Evolutionary conservation across 2,329 filamentous ascomycete species (phyloP).

Genomic region (Fusarium xyrophilum): DNA sequence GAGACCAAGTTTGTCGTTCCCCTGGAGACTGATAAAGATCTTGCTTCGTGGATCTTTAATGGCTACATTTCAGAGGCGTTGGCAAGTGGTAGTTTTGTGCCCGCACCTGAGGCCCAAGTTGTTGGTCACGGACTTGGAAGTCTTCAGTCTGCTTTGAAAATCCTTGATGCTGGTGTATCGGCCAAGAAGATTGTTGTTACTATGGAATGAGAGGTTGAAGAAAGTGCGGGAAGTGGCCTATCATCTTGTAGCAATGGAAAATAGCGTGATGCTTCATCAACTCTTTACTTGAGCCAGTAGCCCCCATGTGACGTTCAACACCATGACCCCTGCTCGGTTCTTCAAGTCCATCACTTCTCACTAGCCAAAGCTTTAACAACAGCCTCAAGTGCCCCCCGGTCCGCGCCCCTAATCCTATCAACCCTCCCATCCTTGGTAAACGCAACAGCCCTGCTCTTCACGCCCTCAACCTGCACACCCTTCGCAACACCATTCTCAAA

Average conservation of each 20-base stretch:
- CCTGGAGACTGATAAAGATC: background rate
- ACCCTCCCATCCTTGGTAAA: constrained; percentile 40
- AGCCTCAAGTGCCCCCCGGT: constrained; percentile 40
- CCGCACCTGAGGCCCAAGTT: background rate
- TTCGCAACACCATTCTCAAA: constrained; percentile 73
- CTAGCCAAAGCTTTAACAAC: constrained; percentile 39
- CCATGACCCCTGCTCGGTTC: background rate
- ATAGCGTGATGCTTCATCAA: background rate
- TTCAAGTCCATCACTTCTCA: background rate
- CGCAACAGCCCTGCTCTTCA: constrained; percentile 34
- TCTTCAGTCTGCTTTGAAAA: constrained; percentile 3
- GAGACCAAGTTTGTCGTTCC: constrained; percentile 14
- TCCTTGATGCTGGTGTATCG: background rate
- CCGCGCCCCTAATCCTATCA: constrained; percentile 43
- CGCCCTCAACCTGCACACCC: constrained; percentile 35
- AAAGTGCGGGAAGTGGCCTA: background rate
- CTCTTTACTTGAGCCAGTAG: no score
- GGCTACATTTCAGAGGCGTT: background rate
- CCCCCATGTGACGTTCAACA: background rate
- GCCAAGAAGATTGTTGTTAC: constrained; percentile 12
- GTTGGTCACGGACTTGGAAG: background rate
- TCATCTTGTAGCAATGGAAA: no score
- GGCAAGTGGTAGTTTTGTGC: background rate
- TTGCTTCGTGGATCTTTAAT: constrained; percentile 3
- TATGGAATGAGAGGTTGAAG: background rate